Evolutionary conservation across 495 filamentous ascomycete genomes (phyloP).

Genomic region (Alectoria sarmentosa): DNA sequence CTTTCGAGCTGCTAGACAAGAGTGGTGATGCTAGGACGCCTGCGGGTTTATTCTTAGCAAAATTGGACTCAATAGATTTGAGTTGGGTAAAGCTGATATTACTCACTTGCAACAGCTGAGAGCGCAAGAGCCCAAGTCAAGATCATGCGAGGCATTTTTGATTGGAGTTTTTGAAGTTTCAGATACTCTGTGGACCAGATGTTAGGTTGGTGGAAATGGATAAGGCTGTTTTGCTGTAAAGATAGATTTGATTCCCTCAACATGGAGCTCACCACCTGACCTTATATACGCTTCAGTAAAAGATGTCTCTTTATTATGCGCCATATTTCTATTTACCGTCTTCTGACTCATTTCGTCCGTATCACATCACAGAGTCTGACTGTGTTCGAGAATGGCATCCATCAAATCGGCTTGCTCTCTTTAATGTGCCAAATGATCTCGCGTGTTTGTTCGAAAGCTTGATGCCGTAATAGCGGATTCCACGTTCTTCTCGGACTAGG

Average conservation of each 20-base stretch:
- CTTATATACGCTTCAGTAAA: background rate
- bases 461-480: background rate
- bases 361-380: background rate
- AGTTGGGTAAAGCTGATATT: background rate
- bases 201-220: background rate
- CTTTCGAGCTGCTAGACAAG: background rate
- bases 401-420: background rate
- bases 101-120: conserved; percentile 5
- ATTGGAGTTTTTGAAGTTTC: background rate
- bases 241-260: background rate
- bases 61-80: no score
- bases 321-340: no score
- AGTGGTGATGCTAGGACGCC: conserved; percentile 8
- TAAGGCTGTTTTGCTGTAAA: background rate
- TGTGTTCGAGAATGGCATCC: background rate
- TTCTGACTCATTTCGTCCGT: background rate
- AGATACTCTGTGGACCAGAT: background rate
- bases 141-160: background rate
- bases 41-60: background rate
- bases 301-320: no score
- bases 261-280: no score
- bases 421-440: background rate
- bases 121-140: background rate
- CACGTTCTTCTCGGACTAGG: background rate
- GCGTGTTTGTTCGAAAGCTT: background rate